Base-by-base conservation (phyloP, 2,329 filamentous ascomycete species). In the Trichoderma oligosporum region DNA sequence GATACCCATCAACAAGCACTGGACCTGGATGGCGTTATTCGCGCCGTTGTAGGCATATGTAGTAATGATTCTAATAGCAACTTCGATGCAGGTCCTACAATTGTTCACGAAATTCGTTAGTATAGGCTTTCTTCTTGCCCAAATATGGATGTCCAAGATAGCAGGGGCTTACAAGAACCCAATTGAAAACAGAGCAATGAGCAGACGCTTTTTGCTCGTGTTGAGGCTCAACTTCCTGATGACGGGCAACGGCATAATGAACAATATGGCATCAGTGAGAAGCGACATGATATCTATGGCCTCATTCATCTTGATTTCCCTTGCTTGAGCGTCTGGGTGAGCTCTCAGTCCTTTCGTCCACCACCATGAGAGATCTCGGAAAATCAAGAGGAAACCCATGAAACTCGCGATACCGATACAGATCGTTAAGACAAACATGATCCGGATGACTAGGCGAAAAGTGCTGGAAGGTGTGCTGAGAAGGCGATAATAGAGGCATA, bases 291-390 rank as follows among this genome's bases (percentile, higher is more conserved):
- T 54, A 14, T 54, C 51, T 6, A 54, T 54, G 4, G 51, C 51
- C 41, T 54, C 51, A 20, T 54, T 54, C 51, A 54, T 54, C 14
- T 33, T 35, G n/a, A 54, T 54, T 7, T 35, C 29, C 16, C 44
- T 31, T n/a, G 51, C 51, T 20, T 35, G 39, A 7, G 41, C 39
- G 2, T 20, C 20, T 4, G 51, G 51, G 16, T 54, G 51, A 11
- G 38, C 31, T 31, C 42, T 36, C 39, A 54, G 25, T 4, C 51
- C 51, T n/a, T 20, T 54, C n/a, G 51, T 45, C 51, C 51, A 54
- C 51, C 51, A 54, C 51, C 51, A 54, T 20, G 51, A 44, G n/a
- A 54, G 18, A 54, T 54, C 51, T 16, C 29, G 31, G 22, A 54
- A 54, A 2, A 54, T 18, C 11, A 54, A 36, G 22, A 54, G 51